Base-by-base conservation (phyloP, 805 yeast species). In the Candida koratica region DNA sequence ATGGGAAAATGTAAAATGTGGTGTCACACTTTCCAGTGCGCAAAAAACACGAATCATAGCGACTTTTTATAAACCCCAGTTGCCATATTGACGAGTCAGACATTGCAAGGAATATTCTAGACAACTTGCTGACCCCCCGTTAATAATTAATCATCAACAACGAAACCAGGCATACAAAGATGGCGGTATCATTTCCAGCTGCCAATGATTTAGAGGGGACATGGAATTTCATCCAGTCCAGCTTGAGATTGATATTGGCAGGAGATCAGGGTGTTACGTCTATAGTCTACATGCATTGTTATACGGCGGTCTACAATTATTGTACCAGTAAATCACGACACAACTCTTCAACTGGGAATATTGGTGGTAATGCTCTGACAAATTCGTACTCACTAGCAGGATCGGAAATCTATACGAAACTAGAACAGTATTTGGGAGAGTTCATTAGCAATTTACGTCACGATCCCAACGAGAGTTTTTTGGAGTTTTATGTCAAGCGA, bases 261-360 rank as follows among this genome's bases (percentile, higher is more conserved):
- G 85, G 79, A 27, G 73, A 77, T 42, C 76, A 77, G 38, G 80
- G 83, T 3, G 73, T 83, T 30, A 79, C 81, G 18, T 67, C 79
- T 29, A 76, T 56, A 44, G 76, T 83, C 81, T 88, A 86, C 60
- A 85, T 88, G 84, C 82, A 82, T 47, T 84, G 90, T 40, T 89
- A 89, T 61, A 86, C 96, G 1, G 90, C 94, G 4, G 82, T 90
- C 44, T 90, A 88, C 66, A 88, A 89, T 61, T 89, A 85, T 56
- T 89, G 97, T 66, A 89, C 87, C 28, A 81, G 81, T 50, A 81
- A 81, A 46, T 79, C 88, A 4, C 69, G 86, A 25, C 46, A 48
- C 32, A 45, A 49, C 5, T 29, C 51, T 7, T 15, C 43, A 10
- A 33, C 27, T 9, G 28, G 41, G 6, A 40, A 51, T 3, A 28